Evolutionary conservation across 192 early-diverging fungal genomes (phyloP).

Genomic region (Pecoramyces ruminantium): DNA sequence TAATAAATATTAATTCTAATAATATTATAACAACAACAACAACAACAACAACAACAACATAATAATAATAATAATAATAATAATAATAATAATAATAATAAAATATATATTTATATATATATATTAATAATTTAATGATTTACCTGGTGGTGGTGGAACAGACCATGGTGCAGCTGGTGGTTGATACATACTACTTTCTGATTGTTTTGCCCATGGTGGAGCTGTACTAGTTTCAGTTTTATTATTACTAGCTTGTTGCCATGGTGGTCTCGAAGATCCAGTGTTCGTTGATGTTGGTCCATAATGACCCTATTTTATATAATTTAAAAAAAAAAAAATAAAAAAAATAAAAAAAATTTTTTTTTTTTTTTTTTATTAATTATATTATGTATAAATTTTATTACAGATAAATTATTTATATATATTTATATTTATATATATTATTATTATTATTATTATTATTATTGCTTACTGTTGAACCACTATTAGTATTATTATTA

Average conservation of each 20-base stretch:
- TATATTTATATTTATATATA: no score
- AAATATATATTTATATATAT: no score
- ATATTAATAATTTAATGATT: neutral
- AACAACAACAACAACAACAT: no score
- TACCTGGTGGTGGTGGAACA: neutral
- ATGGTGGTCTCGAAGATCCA: neutral
- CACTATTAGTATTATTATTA: neutral
- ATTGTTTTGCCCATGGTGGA: neutral
- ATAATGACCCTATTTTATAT: neutral
- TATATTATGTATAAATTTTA: no score
- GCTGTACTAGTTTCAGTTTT: neutral
- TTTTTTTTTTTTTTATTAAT: no score
- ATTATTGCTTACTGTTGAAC: neutral
- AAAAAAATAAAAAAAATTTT: neutral
- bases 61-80: no score
- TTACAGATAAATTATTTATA: no score
- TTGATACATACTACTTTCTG: neutral
- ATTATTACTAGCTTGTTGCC: neutral
- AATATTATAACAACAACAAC: no score
- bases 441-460: no score
- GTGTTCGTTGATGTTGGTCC: neutral
- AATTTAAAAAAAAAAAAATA: neutral
- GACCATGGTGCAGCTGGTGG: neutral
- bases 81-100: no score
- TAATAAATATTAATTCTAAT: no score